A percentile compares a stretch with the other conserved stretches of the same genome.
phyloP scores from a whole-genome alignment of 169 alveolate species.

The Besnoitia besnoiti region DNA sequence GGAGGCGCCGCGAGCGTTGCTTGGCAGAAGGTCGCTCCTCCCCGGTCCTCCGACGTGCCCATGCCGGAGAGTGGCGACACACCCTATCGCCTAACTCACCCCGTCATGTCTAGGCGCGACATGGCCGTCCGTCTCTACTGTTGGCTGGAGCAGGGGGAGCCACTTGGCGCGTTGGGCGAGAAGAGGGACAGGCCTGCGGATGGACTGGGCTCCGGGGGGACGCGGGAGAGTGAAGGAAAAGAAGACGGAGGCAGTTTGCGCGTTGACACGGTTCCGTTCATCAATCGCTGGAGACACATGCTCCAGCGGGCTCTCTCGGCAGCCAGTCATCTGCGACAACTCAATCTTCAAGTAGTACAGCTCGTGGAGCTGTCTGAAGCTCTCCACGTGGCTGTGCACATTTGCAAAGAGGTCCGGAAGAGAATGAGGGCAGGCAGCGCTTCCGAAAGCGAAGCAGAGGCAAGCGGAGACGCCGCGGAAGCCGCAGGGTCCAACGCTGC shows the following conservation, averaged over 20 bases:
- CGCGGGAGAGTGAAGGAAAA: neutral
- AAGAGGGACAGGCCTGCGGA: neutral
- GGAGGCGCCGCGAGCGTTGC: too few relatives aligned
- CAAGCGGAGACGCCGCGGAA: neutral
- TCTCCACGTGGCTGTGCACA: neutral
- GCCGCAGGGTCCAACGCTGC: neutral
- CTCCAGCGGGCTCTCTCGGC: slow-evolving; percentile 18
- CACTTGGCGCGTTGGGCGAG: neutral
- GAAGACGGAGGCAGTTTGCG: neutral
- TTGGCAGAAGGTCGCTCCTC: too few relatives aligned
- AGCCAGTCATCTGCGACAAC: slow-evolving; percentile 15
- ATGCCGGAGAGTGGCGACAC: too few relatives aligned
- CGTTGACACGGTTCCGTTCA: slow-evolving; percentile 22
- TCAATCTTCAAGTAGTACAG: neutral
- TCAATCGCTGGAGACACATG: slow-evolving; percentile 15
- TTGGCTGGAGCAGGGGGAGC: slow-evolving; percentile 2
- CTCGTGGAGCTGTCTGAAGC: slow-evolving; percentile 27
- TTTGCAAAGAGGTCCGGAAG: neutral
- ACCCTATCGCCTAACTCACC: too few relatives aligned
- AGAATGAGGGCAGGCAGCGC: neutral
- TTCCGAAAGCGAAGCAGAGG: neutral
- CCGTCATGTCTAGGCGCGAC: neutral
- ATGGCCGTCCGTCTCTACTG: neutral
- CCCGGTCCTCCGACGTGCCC: too few relatives aligned
- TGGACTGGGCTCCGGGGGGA: neutral